Base-by-base conservation (phyloP, 2,329 filamentous ascomycete species). In the Apiospora phragmitis region DNA sequence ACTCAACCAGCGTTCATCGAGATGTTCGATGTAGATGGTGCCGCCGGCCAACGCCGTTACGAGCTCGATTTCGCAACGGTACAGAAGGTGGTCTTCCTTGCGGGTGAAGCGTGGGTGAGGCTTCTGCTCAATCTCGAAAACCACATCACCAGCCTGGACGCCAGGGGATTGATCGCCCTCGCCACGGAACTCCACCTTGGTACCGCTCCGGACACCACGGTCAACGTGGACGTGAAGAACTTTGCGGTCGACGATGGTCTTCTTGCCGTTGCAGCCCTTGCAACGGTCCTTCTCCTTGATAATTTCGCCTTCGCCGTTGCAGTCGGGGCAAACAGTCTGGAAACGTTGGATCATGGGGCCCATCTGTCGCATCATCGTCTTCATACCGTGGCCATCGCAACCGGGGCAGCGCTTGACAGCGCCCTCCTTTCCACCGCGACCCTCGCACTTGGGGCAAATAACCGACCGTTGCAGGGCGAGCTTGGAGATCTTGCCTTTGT, bases 351-450 rank as follows among this genome's bases (percentile, higher is more conserved):
- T 98, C 96, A 99, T 99, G 72, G 96, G 96, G 68, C 96, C 96
- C 95, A 99, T 98, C 85, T 99, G 96, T 81, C 97, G 93, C 96
- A 99, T 98, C 95, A 99, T 98, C 51, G 94, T 98, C 92, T 98
- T 98, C 93, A 98, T 97, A 83, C 96, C 96, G 74, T 93, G 90
- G 75, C 96, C 96, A 78, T 97, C 94, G 83, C 96, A 99, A 79
- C 94, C 93, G 51, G 90, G 80, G 84, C 96, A 99, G 79, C 93
- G 93, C 86, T 95, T 95, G 75, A 98, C 95, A n/a, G 96, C 94
- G 74, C 96, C 96, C 75, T 98, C 95, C 87, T 99, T 99, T 75
- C 96, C 96, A 79, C 96, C 96, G 72, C 94, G 91, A 74, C 96
- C 96, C 71, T 96, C 92, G 82, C 96, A 99, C 85, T 95, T 95